Evolutionary conservation across 148 eudicot genomes (phyloP), one percentile per base, ranked within the genome.

Genomic region (Dysphania ambrosioides): DNA sequence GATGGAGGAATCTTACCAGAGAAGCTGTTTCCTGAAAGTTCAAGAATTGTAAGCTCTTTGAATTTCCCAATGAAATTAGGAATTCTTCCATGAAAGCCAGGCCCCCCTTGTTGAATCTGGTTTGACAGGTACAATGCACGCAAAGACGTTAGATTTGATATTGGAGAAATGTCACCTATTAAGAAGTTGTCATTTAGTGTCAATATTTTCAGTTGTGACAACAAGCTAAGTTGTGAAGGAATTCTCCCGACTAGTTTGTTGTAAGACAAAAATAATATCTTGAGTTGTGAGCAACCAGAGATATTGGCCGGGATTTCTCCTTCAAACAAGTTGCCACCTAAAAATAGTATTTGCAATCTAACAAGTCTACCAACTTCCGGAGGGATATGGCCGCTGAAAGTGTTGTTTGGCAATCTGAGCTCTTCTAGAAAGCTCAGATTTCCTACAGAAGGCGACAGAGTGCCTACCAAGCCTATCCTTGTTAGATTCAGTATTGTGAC

Each of bases 361-460:
- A 3, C 13, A 0, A 79, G 32, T 24, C 53, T 65, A 8, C 82
- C 78, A 1, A 79, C 1, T 51, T 74, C 55, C 0, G 75, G 66
- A 1, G 82, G 82, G 9, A 72, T 72, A 6, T 9, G 24, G 27
- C 75, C 75, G 6, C 29, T 6, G 7, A 72, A 60, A 59, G 47
- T 72, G 27, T 78, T 78, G 58, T 72, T 72, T 26, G 9, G 10
- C 5, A 72, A n/a, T 6, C 12, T 6, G 0, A 80, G 24, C 15
- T 24, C 27, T 2, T 27, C 61, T 15, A 80, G 79, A 27, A 80
- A 80, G 26, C 83, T 80, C 10, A 80, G 27, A 73, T 80, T 76
- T n/a, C 83, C 79, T 42, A 80, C 56, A 18, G 19, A 66, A 55
- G 79, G 79, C 8, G 79, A 80, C 40, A 76, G 44, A 7, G 55